Percentiles rank a stretch among this genome's conserved stretches.
phyloP scores from a whole-genome alignment of 1,284 basidiomycete species.

The Trichosporon sp. region DNA sequence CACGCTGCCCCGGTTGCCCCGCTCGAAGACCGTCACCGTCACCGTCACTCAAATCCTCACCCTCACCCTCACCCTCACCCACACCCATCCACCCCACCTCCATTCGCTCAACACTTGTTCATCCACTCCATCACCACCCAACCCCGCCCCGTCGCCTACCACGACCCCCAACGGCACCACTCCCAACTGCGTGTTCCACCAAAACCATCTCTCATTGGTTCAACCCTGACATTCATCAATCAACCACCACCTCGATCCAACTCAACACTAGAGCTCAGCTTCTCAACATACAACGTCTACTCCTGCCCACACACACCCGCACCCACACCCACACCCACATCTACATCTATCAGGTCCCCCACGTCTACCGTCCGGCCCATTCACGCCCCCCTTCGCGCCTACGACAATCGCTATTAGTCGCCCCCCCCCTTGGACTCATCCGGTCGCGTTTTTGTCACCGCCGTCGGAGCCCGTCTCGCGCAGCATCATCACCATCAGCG shows the following conservation, averaged over 20 bases:
- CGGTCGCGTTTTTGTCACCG: neutral
- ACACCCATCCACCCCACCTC: neutral
- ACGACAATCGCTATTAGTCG: neutral
- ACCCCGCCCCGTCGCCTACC: no score
- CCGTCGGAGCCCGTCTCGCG: neutral
- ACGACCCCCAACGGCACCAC: no score
- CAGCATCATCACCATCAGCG: neutral
- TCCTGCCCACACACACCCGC: neutral
- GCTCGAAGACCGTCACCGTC: neutral
- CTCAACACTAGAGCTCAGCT: neutral
- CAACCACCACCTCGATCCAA: neutral
- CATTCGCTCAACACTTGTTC: neutral
- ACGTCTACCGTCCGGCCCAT: neutral
- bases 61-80: neutral
- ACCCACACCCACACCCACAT: neutral
- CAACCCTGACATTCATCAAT: neutral
- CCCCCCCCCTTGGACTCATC: neutral
- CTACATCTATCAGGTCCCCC: no score
- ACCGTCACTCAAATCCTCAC: conserved; percentile 1
- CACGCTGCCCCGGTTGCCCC: neutral
- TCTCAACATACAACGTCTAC: neutral
- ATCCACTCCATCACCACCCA: neutral
- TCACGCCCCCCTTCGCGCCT: neutral
- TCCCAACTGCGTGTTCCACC: neutral
- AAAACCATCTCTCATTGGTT: neutral